Evolutionary conservation across 2,329 filamentous ascomycete genomes (phyloP).

Genomic region (Tympanopsis confertula): DNA sequence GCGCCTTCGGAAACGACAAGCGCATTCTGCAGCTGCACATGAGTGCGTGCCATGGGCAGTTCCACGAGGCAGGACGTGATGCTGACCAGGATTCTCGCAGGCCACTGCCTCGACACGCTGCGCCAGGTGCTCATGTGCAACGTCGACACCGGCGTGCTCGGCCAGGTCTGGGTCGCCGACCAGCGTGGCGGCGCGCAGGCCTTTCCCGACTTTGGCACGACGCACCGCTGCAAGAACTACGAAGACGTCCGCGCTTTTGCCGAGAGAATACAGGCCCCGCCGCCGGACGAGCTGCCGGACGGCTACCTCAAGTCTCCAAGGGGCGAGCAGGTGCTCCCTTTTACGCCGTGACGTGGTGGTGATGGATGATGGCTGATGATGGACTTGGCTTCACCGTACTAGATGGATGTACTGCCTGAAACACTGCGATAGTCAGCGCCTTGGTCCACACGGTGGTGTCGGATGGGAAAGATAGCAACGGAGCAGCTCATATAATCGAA

Average conservation of each 20-base stretch:
- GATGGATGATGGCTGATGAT: too few species aligned
- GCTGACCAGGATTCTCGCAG: conserved; percentile 13
- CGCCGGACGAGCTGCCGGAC: conserved; percentile 6
- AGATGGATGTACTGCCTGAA: too few species aligned
- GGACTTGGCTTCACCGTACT: too few species aligned
- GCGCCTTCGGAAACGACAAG: conserved; percentile 45
- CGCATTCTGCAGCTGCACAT: conserved; percentile 41
- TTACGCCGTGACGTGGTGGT: neutral
- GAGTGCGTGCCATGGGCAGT: conserved; percentile 29
- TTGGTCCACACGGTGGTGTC: too few species aligned
- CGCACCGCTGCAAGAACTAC: conserved; percentile 45
- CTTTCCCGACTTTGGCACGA: conserved; percentile 52
- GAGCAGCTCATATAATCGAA: too few species aligned
- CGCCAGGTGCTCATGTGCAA: conserved; percentile 54
- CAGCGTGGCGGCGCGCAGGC: conserved; percentile 23
- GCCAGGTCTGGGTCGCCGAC: conserved; percentile 45
- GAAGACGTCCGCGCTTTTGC: conserved; percentile 41
- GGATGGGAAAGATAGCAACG: too few species aligned
- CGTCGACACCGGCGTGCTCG: conserved; percentile 45
- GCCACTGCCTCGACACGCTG: conserved; percentile 49
- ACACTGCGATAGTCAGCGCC: too few species aligned
- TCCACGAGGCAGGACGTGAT: neutral
- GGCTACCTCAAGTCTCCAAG: conserved; percentile 9
- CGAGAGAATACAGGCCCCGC: conserved; percentile 31
- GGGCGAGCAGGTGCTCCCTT: neutral